Evolutionary conservation across 495 filamentous ascomycete genomes (phyloP).

Genomic region (Daldinia decipiens): DNA sequence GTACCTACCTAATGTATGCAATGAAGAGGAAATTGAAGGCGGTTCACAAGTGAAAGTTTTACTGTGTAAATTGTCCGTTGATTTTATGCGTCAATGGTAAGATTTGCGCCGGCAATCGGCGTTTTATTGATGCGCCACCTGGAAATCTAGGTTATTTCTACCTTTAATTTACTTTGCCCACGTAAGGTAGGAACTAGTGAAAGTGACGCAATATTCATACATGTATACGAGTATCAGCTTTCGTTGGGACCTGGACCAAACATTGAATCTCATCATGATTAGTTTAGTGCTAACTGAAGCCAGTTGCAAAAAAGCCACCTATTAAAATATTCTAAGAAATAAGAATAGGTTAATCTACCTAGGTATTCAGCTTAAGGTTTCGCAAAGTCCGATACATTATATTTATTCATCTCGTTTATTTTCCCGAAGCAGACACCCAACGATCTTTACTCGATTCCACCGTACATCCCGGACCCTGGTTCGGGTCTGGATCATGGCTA

Average conservation of each 20-base stretch:
- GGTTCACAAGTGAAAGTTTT: too few relatives aligned
- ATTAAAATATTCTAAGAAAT: background rate
- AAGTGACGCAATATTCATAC: background rate
- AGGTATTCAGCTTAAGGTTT: background rate
- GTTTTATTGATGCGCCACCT: constrained; percentile 35
- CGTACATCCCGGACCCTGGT: constrained; percentile 18
- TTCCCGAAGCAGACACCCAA: constrained; percentile 15
- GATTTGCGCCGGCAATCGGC: constrained; percentile 19
- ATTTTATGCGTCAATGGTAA: background rate
- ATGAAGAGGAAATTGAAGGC: too few relatives aligned
- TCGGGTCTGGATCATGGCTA: constrained; percentile 29
- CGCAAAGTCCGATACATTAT: background rate
- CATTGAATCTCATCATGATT: background rate
- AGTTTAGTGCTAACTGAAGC: constrained; percentile 13
- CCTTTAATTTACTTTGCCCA: background rate
- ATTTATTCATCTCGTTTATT: constrained; percentile 4
- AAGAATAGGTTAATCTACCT: constrained; percentile 17
- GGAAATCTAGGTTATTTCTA: too few relatives aligned
- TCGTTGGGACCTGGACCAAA: background rate
- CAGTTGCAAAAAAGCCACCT: background rate
- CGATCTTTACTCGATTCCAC: constrained; percentile 18
- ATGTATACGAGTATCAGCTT: background rate
- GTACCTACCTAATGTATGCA: too few relatives aligned
- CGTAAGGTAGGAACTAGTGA: background rate
- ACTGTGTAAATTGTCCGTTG: background rate